These are phyloP conservation scores for Discostella pseudostelligera DNA, from an alignment of 108 stramenopile species.

Conservation along the genomic window DNA sequence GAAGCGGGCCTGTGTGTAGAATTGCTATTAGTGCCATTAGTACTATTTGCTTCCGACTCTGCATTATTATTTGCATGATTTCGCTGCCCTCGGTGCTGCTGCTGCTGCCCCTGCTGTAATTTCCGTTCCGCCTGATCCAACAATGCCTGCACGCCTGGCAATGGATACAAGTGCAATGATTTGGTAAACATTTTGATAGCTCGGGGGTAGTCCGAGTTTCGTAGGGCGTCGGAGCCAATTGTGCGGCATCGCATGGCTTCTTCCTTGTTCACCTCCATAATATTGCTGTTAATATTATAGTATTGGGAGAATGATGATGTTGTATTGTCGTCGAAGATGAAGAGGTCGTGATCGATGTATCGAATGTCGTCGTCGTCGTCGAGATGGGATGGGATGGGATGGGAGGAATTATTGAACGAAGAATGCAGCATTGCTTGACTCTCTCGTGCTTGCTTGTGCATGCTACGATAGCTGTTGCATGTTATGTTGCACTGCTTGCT, in stretches of 20 bases:
- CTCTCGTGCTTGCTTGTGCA: not conserved
- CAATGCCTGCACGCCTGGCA: constrained; percentile 89
- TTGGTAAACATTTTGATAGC: constrained; percentile 91
- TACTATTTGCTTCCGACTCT: too few relatives aligned
- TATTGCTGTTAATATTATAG: too few relatives aligned
- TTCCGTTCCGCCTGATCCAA: constrained; percentile 63
- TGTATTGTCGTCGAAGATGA: not conserved
- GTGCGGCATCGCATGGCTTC: constrained; percentile 80
- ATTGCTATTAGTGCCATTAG: too few relatives aligned
- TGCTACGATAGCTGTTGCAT: too few relatives aligned
- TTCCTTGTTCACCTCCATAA: constrained; percentile 64
- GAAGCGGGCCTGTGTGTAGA: not conserved
- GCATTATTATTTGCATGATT: too few relatives aligned
- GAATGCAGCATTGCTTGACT: too few relatives aligned
- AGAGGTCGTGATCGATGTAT: not conserved
- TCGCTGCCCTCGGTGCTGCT: not conserved
- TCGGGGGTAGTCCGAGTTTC: constrained; percentile 60
- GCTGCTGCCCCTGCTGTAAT: constrained; percentile 8
- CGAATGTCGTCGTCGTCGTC: constrained; percentile 2
- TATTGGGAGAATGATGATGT: too few relatives aligned
- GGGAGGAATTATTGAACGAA: not conserved
- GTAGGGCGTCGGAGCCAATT: constrained; percentile 70
- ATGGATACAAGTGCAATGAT: constrained; percentile 79
- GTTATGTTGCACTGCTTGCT: too few relatives aligned
- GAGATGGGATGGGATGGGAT: not conserved